Evolutionary conservation across 495 filamentous ascomycete genomes (phyloP).

Genomic region (Penicillium lividum): DNA sequence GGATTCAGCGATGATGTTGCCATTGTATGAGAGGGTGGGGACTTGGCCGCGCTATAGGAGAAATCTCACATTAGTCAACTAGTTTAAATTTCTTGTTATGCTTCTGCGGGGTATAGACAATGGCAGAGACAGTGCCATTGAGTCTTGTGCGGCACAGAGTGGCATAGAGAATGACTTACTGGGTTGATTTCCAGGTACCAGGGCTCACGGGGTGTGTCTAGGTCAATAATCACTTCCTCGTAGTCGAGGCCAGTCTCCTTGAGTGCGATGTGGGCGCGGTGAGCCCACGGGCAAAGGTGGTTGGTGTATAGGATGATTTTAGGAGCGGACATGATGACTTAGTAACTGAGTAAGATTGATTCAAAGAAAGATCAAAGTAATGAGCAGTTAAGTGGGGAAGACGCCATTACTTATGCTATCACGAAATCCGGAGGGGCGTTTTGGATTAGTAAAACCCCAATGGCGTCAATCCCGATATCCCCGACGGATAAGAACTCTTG

Average conservation of each 20-base stretch:
- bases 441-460: slow-evolving; percentile 33
- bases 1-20: slow-evolving; percentile 72
- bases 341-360: background rate
- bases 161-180: slow-evolving; percentile 33
- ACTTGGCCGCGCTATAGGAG: slow-evolving; percentile 66
- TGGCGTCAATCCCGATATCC: slow-evolving; percentile 20
- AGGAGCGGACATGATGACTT: slow-evolving; percentile 33
- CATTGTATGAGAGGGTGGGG: slow-evolving; percentile 69
- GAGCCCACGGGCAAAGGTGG: slow-evolving; percentile 77
- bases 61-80: background rate
- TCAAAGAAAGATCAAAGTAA: background rate
- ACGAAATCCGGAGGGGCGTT: slow-evolving; percentile 19
- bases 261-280: slow-evolving; percentile 78
- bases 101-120: background rate
- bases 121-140: background rate
- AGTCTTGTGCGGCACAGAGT: background rate
- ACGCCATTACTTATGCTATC: slow-evolving; percentile 22
- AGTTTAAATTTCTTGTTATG: background rate
- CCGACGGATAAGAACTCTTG: slow-evolving; percentile 24
- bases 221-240: slow-evolving; percentile 79
- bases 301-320: slow-evolving; percentile 73
- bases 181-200: slow-evolving; percentile 88
- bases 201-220: slow-evolving; percentile 68
- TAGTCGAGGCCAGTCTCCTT: slow-evolving; percentile 70
- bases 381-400: background rate